These are phyloP conservation scores for Syncephalastrum contaminatum DNA, from an alignment of 371 early-diverging fungal species.

Conservation along the genomic window DNA sequence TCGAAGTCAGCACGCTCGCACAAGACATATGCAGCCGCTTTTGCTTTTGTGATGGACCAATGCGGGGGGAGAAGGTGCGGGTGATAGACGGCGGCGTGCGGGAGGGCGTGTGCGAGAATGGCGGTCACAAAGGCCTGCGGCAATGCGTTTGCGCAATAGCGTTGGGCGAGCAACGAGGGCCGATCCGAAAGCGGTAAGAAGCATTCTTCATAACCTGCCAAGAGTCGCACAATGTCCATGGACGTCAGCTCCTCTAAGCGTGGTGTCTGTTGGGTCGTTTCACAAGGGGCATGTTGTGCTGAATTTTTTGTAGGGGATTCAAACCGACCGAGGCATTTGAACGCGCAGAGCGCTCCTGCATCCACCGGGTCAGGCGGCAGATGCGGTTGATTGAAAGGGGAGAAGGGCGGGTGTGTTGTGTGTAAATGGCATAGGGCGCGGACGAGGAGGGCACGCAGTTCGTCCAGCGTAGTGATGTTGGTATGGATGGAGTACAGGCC, in stretches of 20 bases:
- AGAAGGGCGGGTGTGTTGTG: not conserved
- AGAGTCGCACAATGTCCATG: conserved; percentile 19
- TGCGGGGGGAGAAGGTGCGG: conserved; percentile 25
- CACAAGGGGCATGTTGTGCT: not conserved
- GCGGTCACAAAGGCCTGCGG: conserved; percentile 27
- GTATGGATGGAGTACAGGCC: conserved; percentile 28
- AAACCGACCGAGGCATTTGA: conserved; percentile 29
- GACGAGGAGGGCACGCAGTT: conserved; percentile 21
- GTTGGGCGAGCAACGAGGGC: conserved; percentile 27
- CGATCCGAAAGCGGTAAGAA: conserved; percentile 29
- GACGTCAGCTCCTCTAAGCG: conserved; percentile 5
- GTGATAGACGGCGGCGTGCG: conserved; percentile 30
- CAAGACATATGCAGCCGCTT: conserved; percentile 27
- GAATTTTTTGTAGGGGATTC: not conserved
- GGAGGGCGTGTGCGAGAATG: conserved; percentile 27
- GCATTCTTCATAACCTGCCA: conserved; percentile 33
- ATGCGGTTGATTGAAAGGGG: not conserved
- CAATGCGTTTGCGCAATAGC: conserved; percentile 20
- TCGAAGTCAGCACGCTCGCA: conserved; percentile 23
- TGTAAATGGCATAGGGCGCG: conserved; percentile 18
- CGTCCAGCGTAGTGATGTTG: conserved; percentile 24
- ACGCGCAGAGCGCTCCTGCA: conserved; percentile 19
- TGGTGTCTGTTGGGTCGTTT: not conserved
- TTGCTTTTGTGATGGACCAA: conserved; percentile 26
- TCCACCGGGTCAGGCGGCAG: not conserved